A percentile compares a stretch with the other conserved stretches of the same genome.
phyloP scores from a whole-genome alignment of 306 rosid species.

The Spatholobus suberectus region DNA sequence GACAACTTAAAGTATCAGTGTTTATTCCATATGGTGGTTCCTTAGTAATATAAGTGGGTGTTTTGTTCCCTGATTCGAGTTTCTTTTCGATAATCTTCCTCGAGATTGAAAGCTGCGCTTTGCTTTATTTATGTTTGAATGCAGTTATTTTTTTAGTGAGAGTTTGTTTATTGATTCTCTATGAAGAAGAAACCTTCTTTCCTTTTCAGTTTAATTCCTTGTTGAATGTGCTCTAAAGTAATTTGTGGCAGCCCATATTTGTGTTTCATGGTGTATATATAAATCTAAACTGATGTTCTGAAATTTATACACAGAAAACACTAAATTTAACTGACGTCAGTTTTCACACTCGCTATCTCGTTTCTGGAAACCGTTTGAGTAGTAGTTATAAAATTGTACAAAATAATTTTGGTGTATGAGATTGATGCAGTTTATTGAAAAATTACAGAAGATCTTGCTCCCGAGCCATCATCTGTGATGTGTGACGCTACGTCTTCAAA shows the following conservation, averaged over 20 bases:
- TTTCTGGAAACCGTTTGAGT: not conserved
- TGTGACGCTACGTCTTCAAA: not conserved
- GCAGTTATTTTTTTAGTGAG: not conserved
- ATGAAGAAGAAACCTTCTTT: not conserved
- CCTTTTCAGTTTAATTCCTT: not conserved
- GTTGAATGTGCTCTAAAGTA: not conserved
- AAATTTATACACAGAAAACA: not conserved
- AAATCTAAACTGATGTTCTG: not conserved
- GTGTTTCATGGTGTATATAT: not conserved
- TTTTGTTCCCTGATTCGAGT: not conserved
- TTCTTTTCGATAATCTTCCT: too few species aligned
- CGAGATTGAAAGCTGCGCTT: too few species aligned
- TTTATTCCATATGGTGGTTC: not conserved
- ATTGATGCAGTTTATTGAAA: not conserved
- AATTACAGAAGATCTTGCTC: not conserved
- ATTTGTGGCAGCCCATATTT: not conserved
- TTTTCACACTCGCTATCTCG: not conserved
- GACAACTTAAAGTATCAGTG: not conserved
- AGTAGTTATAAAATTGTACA: not conserved
- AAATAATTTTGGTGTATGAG: not conserved
- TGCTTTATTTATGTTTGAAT: too few species aligned
- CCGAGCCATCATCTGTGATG: not conserved
- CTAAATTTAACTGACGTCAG: not conserved
- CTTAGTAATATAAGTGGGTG: not conserved
- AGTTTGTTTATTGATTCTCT: not conserved